phyloP scores from a whole-genome alignment of 2,329 filamentous ascomycete species.

The Eurotiales sp. region DNA sequence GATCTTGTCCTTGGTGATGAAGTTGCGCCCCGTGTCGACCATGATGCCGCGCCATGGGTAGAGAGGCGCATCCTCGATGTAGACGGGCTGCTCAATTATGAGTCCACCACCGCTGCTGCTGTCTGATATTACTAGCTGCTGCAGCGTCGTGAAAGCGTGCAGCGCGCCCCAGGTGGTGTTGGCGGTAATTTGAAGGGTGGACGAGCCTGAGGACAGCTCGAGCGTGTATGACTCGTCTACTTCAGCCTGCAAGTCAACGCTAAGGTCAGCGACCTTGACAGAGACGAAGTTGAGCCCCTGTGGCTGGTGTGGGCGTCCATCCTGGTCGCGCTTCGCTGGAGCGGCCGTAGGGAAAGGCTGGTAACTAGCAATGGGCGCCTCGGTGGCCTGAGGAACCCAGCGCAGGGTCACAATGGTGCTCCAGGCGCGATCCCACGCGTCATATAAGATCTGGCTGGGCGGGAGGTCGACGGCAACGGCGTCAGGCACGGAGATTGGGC shows the following conservation, averaged over 20 bases:
- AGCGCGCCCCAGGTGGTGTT: slow-evolving; percentile 54
- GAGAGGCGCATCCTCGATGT: slow-evolving; percentile 48
- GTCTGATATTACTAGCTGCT: slow-evolving; percentile 53
- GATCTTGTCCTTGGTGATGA: slow-evolving; percentile 50
- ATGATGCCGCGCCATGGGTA: slow-evolving; percentile 55
- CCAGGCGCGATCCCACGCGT: slow-evolving; percentile 51
- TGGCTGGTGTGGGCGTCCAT: slow-evolving; percentile 17
- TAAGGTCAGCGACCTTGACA: slow-evolving; percentile 43
- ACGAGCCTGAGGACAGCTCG: slow-evolving; percentile 38
- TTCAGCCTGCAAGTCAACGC: slow-evolving; percentile 51
- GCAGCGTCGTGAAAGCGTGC: slow-evolving; percentile 56
- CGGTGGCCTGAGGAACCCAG: slow-evolving; percentile 53
- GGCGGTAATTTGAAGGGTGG: slow-evolving; percentile 44
- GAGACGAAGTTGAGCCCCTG: slow-evolving; percentile 41
- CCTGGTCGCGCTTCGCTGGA: slow-evolving; percentile 19
- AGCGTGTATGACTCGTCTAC: slow-evolving; percentile 57
- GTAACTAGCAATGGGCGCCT: slow-evolving; percentile 50
- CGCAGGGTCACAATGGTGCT: slow-evolving; percentile 46
- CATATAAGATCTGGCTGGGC: slow-evolving; percentile 35
- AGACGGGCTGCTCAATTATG: slow-evolving; percentile 52
- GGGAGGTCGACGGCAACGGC: slow-evolving; percentile 38
- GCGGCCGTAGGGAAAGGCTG: slow-evolving; percentile 48
- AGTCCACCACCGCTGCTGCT: slow-evolving; percentile 35
- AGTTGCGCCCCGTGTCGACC: slow-evolving; percentile 55
- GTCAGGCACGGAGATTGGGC: slow-evolving; percentile 42